Evolutionary conservation across 2,329 filamentous ascomycete species (phyloP).

Genomic region (Chaetomium sp.): DNA sequence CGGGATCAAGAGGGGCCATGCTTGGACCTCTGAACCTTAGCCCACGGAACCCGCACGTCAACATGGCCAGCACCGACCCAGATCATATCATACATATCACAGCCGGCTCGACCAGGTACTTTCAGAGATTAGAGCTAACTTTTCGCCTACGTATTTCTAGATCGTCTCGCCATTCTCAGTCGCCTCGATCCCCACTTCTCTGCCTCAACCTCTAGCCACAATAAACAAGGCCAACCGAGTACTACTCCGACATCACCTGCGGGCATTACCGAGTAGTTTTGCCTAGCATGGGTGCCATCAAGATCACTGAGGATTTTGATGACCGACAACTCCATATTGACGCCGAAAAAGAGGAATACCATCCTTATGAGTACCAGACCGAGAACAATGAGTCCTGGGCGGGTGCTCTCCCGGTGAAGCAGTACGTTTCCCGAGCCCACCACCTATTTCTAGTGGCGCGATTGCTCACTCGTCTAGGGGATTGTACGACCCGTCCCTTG

Average conservation of each 20-base stretch:
- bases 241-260: conserved; percentile 14
- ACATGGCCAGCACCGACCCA: background rate
- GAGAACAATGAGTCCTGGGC: conserved; percentile 89
- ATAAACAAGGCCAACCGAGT: conserved; percentile 11
- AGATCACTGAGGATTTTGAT: conserved; percentile 62
- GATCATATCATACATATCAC: background rate
- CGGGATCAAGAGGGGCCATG: background rate
- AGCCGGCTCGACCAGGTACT: background rate
- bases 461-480: conserved; percentile 52
- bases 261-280: conserved; percentile 38
- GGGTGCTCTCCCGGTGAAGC: conserved; percentile 92
- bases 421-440: conserved; percentile 53
- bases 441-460: background rate
- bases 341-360: conserved; percentile 61
- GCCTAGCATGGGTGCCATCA: conserved; percentile 68
- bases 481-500: conserved; percentile 91
- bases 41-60: conserved; percentile 13
- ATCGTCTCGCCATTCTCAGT: background rate
- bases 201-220: conserved; percentile 6
- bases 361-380: conserved; percentile 82
- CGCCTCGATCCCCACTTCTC: conserved; percentile 9
- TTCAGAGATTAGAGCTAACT: conserved; percentile 10
- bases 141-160: background rate
- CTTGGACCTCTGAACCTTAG: background rate
- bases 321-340: conserved; percentile 66